Evolutionary conservation across 352 stramenopile species (phyloP).

Genomic region (Phytophthora citricola): DNA sequence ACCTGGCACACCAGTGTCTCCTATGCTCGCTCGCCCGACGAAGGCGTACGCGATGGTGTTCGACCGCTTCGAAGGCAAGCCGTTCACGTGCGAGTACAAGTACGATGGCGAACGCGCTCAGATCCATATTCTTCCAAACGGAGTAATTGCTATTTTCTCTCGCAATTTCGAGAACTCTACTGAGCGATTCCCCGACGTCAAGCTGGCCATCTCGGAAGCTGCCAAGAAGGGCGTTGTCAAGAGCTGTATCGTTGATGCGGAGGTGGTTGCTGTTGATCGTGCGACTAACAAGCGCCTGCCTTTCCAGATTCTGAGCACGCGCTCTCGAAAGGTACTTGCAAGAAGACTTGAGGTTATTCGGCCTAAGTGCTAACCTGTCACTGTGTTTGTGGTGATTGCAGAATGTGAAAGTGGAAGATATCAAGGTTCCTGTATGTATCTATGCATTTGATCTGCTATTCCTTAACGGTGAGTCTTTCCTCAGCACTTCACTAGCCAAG

Average conservation of each 20-base stretch:
- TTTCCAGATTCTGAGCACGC: conserved; percentile 99
- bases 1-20: conserved; percentile 97
- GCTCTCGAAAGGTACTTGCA: conserved; percentile 90
- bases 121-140: conserved; percentile 91
- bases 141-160: conserved; percentile 97
- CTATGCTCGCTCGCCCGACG: conserved; percentile 99
- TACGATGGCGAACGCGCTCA: conserved; percentile 99
- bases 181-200: conserved; percentile 95
- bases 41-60: conserved; percentile 98
- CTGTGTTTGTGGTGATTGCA: conserved; percentile 13
- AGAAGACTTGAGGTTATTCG: no score
- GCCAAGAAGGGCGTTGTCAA: conserved; percentile 60
- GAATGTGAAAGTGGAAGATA: conserved; percentile 89
- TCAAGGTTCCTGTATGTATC: conserved; percentile 93
- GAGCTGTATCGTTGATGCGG: conserved; percentile 97
- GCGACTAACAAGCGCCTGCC: conserved; percentile 96
- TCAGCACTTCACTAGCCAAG: conserved; percentile 90
- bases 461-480: conserved; percentile 96
- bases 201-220: conserved; percentile 73
- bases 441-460: conserved; percentile 99
- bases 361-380: no score
- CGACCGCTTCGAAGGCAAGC: conserved; percentile 94
- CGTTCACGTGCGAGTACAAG: conserved; percentile 99
- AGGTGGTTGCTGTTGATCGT: conserved; percentile 98
- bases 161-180: conserved; percentile 99